Evolutionary conservation across 768 basidiomycete genomes (phyloP), one percentile per base, ranked within the genome.

Genomic region (Lentinula aciculospora): DNA sequence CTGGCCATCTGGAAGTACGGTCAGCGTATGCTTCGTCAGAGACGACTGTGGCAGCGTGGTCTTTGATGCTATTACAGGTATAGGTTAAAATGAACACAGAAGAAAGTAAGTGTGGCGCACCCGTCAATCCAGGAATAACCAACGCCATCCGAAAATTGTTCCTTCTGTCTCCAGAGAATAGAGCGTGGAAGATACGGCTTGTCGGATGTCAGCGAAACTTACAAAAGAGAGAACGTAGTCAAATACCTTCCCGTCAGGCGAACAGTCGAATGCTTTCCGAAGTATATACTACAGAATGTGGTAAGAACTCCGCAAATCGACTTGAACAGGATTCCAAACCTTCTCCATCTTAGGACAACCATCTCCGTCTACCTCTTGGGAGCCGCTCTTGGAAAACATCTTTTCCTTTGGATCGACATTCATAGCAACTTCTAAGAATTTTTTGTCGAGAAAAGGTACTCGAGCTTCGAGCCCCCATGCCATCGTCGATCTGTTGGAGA

Each of bases 101-200:
- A 59, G 27, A 53, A 29, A 44, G 31, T 21, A n/a, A 25, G 8
- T 39, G 37, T 23, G 25, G 62, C 81, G 42, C 65, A 90, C 90
- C 94, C 93, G 66, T 98, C 95, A 67, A 98, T 98, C 95, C 96
- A 98, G 31, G 94, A 95, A 73, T 97, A 98, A 31, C 96, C 95
- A 56, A 97, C 94, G 55, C 97, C 97, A 66, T 99, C 97, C 1
- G 95, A 98, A 76, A 99, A 99, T 66, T 98, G 95, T 73, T 99
- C 97, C 71, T 99, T 99, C 71, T 99, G 97, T 57, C 97, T 82
- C 97, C 97, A 99, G 40, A 99, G 79, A 66, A 99, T 98, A 15
- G 90, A 92, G 57, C 81, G 81, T 12, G 97, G 97, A 53, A 99
- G 84, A 74, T 98, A 99, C 1, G 93, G 88, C 88, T 93, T 65